Conservation (phyloP, 2,329 filamentous ascomycete species). For the Ascochyta lentis region DNA sequence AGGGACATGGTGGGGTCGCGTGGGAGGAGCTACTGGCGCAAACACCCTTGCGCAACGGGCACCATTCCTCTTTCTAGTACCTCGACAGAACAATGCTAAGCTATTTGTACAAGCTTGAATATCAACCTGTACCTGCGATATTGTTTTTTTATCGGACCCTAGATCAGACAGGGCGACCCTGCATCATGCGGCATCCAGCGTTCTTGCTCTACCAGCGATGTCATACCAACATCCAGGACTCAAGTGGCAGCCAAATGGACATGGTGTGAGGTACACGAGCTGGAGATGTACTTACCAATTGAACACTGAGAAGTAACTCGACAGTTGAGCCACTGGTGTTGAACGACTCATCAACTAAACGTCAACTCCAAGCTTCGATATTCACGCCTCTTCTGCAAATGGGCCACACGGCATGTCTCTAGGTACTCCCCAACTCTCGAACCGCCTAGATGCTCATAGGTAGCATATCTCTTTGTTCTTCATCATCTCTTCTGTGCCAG, state of each 20-base stretch:
- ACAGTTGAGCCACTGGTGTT: neutral
- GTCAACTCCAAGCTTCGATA: neutral
- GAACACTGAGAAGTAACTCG: neutral
- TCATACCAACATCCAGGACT: neutral
- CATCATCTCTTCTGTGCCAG: neutral
- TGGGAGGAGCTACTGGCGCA: slow-evolving; percentile 4
- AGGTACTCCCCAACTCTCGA: neutral
- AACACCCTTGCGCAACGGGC: slow-evolving; percentile 9
- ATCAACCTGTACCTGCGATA: neutral
- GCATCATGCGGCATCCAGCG: neutral
- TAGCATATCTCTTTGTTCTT: neutral
- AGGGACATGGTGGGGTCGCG: slow-evolving; percentile 19
- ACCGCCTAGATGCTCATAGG: neutral
- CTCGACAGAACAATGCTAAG: slow-evolving; percentile 17
- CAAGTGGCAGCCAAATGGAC: neutral
- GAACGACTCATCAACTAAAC: neutral
- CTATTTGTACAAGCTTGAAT: neutral
- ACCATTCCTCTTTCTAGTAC: slow-evolving; percentile 15
- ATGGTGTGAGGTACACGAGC: neutral
- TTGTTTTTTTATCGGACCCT: neutral
- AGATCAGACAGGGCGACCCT: slow-evolving; percentile 6
- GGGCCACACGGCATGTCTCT: neutral
- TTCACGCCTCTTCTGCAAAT: neutral
- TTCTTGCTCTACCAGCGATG: neutral
- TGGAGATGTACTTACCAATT: too few species aligned